Evolutionary conservation across 768 basidiomycete species (phyloP).

Genomic region (Peribolospora kevripleyi): DNA sequence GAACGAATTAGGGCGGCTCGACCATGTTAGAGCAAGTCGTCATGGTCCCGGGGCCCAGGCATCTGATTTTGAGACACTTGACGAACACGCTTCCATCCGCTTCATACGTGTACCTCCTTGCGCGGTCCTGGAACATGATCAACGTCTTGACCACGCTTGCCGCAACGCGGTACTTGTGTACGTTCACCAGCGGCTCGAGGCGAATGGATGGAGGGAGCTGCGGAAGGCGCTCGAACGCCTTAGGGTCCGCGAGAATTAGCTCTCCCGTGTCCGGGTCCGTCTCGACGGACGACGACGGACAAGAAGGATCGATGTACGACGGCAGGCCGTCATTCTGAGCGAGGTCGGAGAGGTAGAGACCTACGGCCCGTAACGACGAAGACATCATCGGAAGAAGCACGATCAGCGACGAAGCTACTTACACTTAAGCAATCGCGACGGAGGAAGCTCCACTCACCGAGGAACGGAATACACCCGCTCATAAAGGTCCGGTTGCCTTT

Average conservation of each 20-base stretch:
- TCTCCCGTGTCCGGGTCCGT: conserved; percentile 4
- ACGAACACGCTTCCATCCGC: conserved; percentile 4
- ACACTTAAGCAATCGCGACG: too few relatives aligned
- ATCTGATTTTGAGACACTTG: conserved; percentile 9
- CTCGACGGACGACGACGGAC: conserved; percentile 6
- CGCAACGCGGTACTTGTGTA: conserved; percentile 13
- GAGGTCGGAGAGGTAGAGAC: conserved; percentile 14
- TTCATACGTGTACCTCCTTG: conserved; percentile 8
- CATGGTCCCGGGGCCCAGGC: neutral
- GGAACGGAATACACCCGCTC: conserved; percentile 11
- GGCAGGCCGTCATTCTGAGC: conserved; percentile 10
- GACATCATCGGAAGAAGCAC: neutral
- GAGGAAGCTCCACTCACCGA: conserved; percentile 4
- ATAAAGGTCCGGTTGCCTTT: neutral
- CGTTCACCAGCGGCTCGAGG: conserved; percentile 13
- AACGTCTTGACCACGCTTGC: conserved; percentile 7
- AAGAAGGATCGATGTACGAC: conserved; percentile 13
- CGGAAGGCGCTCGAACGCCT: conserved; percentile 6
- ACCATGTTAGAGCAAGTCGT: too few relatives aligned
- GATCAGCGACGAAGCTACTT: neutral
- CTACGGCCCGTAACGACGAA: neutral
- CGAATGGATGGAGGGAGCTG: conserved; percentile 4
- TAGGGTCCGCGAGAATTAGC: conserved; percentile 6
- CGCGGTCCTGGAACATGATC: conserved; percentile 10
- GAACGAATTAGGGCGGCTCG: too few relatives aligned